A percentile compares a stretch with the other conserved stretches of the same genome.
Conservation (phyloP, 1,284 basidiomycete genomes). For the Irpex lacteus region DNA sequence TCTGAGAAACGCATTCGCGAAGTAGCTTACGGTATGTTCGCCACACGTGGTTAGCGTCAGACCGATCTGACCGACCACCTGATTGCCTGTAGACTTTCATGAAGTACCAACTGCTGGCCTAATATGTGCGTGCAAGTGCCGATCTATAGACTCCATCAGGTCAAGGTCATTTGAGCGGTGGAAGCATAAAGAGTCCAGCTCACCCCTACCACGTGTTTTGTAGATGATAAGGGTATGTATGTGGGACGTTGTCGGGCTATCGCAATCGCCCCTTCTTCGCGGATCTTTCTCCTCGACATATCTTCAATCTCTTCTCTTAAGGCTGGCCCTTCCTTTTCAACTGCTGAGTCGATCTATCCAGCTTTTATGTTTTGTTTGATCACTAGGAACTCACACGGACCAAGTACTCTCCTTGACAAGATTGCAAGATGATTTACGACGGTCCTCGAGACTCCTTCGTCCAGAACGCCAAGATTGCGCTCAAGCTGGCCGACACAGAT, state of each 20-base stretch:
- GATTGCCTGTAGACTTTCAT: not conserved
- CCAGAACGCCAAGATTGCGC: conserved; percentile 10
- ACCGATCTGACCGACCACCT: not conserved
- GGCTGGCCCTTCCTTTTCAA: not conserved
- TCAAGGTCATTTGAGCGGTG: not conserved
- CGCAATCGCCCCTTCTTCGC: not conserved
- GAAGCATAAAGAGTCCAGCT: not conserved
- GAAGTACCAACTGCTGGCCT: not conserved
- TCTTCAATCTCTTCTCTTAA: not conserved
- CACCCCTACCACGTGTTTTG: not conserved
- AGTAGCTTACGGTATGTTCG: not conserved
- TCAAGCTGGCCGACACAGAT: conserved; percentile 7
- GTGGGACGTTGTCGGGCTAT: not conserved
- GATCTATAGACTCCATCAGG: not conserved
- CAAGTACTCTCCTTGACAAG: not conserved
- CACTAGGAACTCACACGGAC: not conserved
- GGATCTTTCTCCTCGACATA: not conserved
- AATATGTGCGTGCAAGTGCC: not conserved
- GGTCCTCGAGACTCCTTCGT: conserved; percentile 8
- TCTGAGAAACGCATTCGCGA: not conserved
- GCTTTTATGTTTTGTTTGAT: conserved; percentile 1
- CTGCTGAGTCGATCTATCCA: not conserved
- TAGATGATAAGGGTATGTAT: not conserved
- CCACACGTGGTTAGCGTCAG: not conserved
- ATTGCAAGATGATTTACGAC: conserved; percentile 2